Base-by-base conservation (phyloP, 257 asterid genomes). In the Solanum boliviense region DNA sequence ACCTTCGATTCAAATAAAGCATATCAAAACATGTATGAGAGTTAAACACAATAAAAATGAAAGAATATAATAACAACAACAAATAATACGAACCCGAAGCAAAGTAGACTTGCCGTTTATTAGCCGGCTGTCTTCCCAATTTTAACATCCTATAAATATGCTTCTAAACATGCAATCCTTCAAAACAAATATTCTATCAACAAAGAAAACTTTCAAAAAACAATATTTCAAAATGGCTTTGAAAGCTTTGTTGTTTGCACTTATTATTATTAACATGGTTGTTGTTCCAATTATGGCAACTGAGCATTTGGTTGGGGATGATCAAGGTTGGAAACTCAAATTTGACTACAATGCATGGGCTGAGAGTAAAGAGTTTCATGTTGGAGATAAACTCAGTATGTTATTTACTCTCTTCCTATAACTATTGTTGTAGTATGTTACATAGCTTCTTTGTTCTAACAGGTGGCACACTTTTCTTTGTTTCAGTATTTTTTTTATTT, bases 321-420 rank as follows among this genome's bases (percentile, higher is more conserved):
- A 90, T 2, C 41, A 34, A 48, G 93, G 90, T 12, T 88, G 91
- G 92, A 91, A 74, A 34, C 36, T 88, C 20, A 81, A 84, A 2
- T 88, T 90, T 21, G 83, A 90, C 65, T 90, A 92, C 62, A 44
- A 88, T 56, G 32, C 41, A 20, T 92, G 94, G 92, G 75, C 90
- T 20, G 9, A 74, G 34, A 89, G 70, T 18, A 90, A 90, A 83
- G 35, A 52, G 3, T 91, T 92, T 76, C 71, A 86, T 32, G 87
- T 92, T 13, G 92, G 91, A 35, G 91, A 87, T 74, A 81, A 7
- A 10, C 86, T 90, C 7, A 79, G 91, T 90, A 90, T 46, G 90
- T 52, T 71, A 39, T 3, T 10, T 23, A 60, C 13, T 2, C 3
- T 23, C 29, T 20, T 58, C 5, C 12, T 58, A 20, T 56, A 46